Conservation (phyloP, 208 protist species). For the Chromosphaera perkinsii region DNA sequence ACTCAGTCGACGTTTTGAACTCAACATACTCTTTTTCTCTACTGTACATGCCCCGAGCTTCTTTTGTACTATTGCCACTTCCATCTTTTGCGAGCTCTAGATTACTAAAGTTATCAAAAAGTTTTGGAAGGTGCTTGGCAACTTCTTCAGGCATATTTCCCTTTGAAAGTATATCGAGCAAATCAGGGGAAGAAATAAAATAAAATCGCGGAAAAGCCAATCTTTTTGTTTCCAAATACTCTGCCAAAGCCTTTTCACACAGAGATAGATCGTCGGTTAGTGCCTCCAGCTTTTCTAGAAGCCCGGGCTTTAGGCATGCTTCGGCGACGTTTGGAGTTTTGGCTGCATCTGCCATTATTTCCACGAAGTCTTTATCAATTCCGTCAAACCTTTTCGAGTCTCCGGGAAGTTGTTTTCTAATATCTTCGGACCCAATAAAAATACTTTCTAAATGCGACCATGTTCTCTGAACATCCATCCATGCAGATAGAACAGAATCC, state of each 20-base stretch:
- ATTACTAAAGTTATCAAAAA: too few species aligned
- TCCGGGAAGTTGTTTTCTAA: conserved; percentile 89
- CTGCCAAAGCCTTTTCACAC: conserved; percentile 91
- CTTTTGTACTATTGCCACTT: too few species aligned
- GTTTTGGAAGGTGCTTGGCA: too few species aligned
- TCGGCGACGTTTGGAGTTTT: conserved; percentile 80
- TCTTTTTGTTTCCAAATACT: conserved; percentile 95
- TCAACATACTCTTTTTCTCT: too few species aligned
- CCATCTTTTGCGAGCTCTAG: too few species aligned
- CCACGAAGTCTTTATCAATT: conserved; percentile 64
- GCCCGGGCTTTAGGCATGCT: conserved; percentile 71
- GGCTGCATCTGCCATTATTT: conserved; percentile 42
- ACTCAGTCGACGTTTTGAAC: too few species aligned
- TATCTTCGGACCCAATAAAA: conserved; percentile 93
- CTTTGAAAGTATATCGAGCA: too few species aligned
- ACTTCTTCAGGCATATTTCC: too few species aligned
- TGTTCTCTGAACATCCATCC: too few species aligned
- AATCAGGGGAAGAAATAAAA: conserved; percentile 56
- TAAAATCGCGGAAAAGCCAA: conserved; percentile 96
- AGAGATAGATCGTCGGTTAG: conserved; percentile 74
- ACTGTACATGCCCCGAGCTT: too few species aligned
- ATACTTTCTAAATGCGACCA: too few species aligned
- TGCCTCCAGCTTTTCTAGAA: conserved; percentile 69
- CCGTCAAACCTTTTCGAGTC: conserved; percentile 82
- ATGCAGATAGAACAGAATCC: too few species aligned